These are phyloP conservation scores for Planoprotostelium fungivorum DNA, from an alignment of 78 protist genomes.

Conservation along the genomic window DNA sequence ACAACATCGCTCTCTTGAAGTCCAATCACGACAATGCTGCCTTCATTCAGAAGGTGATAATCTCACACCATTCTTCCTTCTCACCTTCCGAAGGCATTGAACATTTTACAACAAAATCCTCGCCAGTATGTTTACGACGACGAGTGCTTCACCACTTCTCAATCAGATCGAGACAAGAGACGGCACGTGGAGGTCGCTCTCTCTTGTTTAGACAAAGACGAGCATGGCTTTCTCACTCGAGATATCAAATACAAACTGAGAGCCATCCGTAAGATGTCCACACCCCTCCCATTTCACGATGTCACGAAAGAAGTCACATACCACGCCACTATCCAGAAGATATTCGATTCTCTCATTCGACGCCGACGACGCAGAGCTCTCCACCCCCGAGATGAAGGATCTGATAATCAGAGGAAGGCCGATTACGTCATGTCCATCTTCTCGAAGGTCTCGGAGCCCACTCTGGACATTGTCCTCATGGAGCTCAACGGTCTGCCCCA, in stretches of 20 bases:
- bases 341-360: background rate
- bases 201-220: background rate
- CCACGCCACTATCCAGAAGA: background rate
- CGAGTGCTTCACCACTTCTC: background rate
- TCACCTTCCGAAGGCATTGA: too few relatives aligned
- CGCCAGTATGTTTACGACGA: background rate
- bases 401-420: background rate
- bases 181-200: background rate
- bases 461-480: background rate
- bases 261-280: too few relatives aligned
- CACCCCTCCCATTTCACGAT: too few relatives aligned
- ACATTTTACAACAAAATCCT: background rate
- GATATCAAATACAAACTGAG: background rate
- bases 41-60: background rate
- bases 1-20: background rate
- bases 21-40: background rate
- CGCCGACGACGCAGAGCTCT: background rate
- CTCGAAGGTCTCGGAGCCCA: background rate
- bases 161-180: background rate
- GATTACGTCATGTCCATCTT: background rate
- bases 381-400: background rate
- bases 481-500: background rate
- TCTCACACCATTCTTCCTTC: background rate
- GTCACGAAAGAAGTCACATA: background rate
- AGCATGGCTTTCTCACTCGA: background rate